Conservation (phyloP, 768 basidiomycete genomes). For the Leccinum incarnatum region DNA sequence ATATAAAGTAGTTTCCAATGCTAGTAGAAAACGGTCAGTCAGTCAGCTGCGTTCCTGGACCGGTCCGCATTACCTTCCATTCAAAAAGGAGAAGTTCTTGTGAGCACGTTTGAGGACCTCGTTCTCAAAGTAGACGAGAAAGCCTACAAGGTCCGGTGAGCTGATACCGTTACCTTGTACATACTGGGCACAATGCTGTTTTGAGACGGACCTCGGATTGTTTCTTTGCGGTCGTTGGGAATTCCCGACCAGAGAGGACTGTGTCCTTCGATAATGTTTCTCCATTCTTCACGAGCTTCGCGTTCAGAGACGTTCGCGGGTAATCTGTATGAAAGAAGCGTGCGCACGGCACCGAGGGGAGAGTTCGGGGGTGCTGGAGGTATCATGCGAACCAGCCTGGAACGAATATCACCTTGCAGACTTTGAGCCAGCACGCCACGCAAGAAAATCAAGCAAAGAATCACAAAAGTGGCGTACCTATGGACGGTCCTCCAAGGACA, state of each 20-base stretch:
- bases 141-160: slow-evolving; percentile 49
- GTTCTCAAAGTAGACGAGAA: slow-evolving; percentile 89
- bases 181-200: neutral
- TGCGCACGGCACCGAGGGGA: slow-evolving; percentile 69
- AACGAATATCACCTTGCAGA: slow-evolving; percentile 76
- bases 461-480: slow-evolving; percentile 46
- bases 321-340: slow-evolving; percentile 77
- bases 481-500: slow-evolving; percentile 82
- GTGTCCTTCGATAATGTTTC: slow-evolving; percentile 85
- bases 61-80: slow-evolving; percentile 60
- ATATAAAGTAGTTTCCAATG: slow-evolving; percentile 89
- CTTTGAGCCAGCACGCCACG: slow-evolving; percentile 2
- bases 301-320: slow-evolving; percentile 64
- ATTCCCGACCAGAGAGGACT: slow-evolving; percentile 82
- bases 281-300: slow-evolving; percentile 87
- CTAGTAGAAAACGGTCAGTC: slow-evolving; percentile 34
- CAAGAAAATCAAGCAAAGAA: slow-evolving; percentile 15
- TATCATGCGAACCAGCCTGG: slow-evolving; percentile 84
- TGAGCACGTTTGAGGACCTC: slow-evolving; percentile 86
- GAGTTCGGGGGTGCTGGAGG: slow-evolving; percentile 58
- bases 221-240: slow-evolving; percentile 86
- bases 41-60: neutral
- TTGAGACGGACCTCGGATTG: slow-evolving; percentile 66
- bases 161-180: neutral
- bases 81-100: slow-evolving; percentile 91